Percentiles rank a stretch among this genome's conserved stretches.
phyloP scores from a whole-genome alignment of 805 yeast genomes.

The Candida schatavii region DNA sequence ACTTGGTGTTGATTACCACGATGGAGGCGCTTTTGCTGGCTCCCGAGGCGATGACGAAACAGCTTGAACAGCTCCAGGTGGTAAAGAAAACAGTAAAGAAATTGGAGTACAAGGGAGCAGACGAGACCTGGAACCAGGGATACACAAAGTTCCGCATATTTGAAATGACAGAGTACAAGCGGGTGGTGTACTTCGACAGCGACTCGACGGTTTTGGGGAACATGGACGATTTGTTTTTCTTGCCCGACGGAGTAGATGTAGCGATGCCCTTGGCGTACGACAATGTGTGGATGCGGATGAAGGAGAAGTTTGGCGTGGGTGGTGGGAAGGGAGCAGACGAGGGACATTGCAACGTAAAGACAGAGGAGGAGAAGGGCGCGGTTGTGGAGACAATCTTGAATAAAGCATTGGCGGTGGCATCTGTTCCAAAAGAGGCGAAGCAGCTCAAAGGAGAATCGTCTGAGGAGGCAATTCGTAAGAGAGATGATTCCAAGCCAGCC shows the following conservation, averaged over 20 bases:
- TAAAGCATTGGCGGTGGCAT: background rate
- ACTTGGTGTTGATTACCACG: slow-evolving; percentile 12
- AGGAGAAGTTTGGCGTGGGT: background rate
- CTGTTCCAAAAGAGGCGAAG: background rate
- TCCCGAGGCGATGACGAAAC: background rate
- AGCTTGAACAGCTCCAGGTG: background rate
- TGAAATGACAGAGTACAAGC: slow-evolving; percentile 45
- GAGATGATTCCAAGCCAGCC: background rate
- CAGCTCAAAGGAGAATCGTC: background rate
- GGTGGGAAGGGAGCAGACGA: background rate
- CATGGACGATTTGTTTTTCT: slow-evolving; percentile 51
- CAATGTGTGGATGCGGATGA: background rate
- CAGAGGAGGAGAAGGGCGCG: background rate
- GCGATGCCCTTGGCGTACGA: slow-evolving; percentile 48
- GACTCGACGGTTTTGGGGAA: slow-evolving; percentile 7
- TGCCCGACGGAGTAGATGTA: slow-evolving; percentile 43
- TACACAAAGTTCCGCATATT: slow-evolving; percentile 57
- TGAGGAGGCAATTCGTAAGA: background rate
- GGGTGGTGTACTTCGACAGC: slow-evolving; percentile 53
- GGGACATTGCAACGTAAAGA: background rate
- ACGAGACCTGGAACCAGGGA: slow-evolving; percentile 44
- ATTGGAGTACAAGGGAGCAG: slow-evolving; percentile 9
- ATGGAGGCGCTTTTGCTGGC: background rate
- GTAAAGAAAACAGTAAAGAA: background rate
- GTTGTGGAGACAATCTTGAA: background rate